A percentile compares a stretch with the other conserved stretches of the same genome.
Evolutionary conservation across 805 yeast species (phyloP).

Genomic region (Maudiozyma barnettii): DNA sequence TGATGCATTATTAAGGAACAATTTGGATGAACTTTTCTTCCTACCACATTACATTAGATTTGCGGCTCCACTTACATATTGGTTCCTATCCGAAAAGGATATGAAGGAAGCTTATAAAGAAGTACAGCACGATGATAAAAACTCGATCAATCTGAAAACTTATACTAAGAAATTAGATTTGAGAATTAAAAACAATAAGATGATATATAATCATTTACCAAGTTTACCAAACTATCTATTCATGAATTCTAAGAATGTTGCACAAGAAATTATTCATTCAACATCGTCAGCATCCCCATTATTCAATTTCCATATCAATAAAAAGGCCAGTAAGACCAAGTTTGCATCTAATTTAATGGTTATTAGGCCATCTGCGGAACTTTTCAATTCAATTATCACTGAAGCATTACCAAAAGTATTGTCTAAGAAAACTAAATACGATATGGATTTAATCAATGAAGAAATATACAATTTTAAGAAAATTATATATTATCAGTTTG

Average conservation of each 20-base stretch:
- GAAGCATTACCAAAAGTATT: constrained; percentile 16
- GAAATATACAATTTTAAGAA: constrained; percentile 21
- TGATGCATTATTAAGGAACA: constrained; percentile 37
- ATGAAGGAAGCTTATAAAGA: constrained; percentile 14
- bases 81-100: constrained; percentile 27
- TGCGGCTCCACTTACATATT: constrained; percentile 39
- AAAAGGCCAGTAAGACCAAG: constrained; percentile 22
- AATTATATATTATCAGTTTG: constrained; percentile 22
- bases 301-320: constrained; percentile 11
- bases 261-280: constrained; percentile 21
- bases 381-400: constrained; percentile 18
- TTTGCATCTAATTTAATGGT: constrained; percentile 48
- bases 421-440: constrained; percentile 16
- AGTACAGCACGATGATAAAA: constrained; percentile 11
- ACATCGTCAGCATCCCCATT: constrained; percentile 19
- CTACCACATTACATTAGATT: constrained; percentile 37
- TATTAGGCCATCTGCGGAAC: constrained; percentile 37
- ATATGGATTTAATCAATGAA: constrained; percentile 26
- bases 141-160: constrained; percentile 16
- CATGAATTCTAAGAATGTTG: constrained; percentile 21
- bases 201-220: constrained; percentile 35
- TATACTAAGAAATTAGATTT: constrained; percentile 15
- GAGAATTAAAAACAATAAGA: constrained; percentile 16
- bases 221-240: constrained; percentile 21
- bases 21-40: constrained; percentile 44